phyloP scores from a whole-genome alignment of 73 alveolate genomes.

The Effrenium voratum region DNA sequence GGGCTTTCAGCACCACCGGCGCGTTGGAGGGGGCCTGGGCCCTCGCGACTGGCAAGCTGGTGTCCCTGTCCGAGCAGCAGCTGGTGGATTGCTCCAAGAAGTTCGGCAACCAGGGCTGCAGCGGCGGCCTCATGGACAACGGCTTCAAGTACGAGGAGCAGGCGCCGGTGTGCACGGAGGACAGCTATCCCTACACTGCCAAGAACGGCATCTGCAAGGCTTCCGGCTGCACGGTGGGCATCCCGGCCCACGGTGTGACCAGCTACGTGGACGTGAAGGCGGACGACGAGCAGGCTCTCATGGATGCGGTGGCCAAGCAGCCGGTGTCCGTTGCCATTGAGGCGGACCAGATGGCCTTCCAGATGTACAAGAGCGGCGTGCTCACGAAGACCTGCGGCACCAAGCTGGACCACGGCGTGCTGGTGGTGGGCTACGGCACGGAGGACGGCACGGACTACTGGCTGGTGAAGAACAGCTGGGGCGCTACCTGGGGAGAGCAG shows the following conservation, averaged over 20 bases:
- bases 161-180: slow-evolving; percentile 95
- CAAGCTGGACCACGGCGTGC: slow-evolving; percentile 93
- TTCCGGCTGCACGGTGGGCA: slow-evolving; percentile 43
- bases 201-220: slow-evolving; percentile 94
- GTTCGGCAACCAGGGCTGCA: slow-evolving; percentile 95
- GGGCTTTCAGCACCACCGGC: slow-evolving; percentile 95
- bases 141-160: slow-evolving; percentile 96
- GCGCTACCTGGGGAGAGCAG: slow-evolving; percentile 46
- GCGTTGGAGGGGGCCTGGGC: slow-evolving; percentile 96
- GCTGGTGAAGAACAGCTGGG: slow-evolving; percentile 95
- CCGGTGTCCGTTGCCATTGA: slow-evolving; percentile 96
- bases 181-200: slow-evolving; percentile 96
- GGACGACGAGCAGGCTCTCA: slow-evolving; percentile 59
- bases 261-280: slow-evolving; percentile 53
- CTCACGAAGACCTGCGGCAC: slow-evolving; percentile 95
- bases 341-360: slow-evolving; percentile 75
- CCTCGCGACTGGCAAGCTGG: slow-evolving; percentile 92
- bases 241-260: slow-evolving; percentile 41
- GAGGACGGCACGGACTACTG: slow-evolving; percentile 82
- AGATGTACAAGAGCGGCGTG: slow-evolving; percentile 53
- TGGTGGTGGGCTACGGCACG: slow-evolving; percentile 69
- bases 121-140: slow-evolving; percentile 97
- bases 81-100: slow-evolving; percentile 87
- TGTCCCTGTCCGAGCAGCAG: slow-evolving; percentile 95
- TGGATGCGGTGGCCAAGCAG: slow-evolving; percentile 88